These are phyloP conservation scores for Nitzschia palea DNA, from an alignment of 108 stramenopile species.

Conservation along the genomic window DNA sequence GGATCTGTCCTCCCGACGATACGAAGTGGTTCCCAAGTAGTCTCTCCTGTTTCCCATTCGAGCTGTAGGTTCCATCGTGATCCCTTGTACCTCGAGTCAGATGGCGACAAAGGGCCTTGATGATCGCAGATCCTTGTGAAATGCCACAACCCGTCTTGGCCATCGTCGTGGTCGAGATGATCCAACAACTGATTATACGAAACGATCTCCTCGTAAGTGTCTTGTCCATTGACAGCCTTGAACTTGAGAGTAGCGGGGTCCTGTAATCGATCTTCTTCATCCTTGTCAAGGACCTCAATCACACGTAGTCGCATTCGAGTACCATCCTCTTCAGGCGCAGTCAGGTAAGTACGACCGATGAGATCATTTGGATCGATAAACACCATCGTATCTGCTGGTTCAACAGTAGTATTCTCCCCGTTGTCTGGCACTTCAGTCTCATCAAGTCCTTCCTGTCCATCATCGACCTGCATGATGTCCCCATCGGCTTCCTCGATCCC, in stretches of 20 bases:
- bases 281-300: background rate
- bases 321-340: background rate
- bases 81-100: slow-evolving; percentile 27
- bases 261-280: background rate
- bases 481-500: background rate
- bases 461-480: background rate
- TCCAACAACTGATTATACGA: slow-evolving; percentile 16
- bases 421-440: too few relatives aligned
- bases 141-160: background rate
- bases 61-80: slow-evolving; percentile 30
- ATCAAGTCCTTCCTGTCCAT: background rate
- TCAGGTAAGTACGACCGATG: slow-evolving; percentile 10
- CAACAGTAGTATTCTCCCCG: too few relatives aligned
- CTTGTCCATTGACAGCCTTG: background rate
- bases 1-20: slow-evolving; percentile 27
- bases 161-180: background rate
- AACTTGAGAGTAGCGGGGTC: background rate
- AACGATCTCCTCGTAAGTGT: background rate
- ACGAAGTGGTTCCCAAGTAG: slow-evolving; percentile 32
- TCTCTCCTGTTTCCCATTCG: slow-evolving; percentile 33
- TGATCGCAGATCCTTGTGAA: slow-evolving; percentile 19
- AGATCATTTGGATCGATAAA: slow-evolving; percentile 4
- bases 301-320: background rate
- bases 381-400: too few relatives aligned
- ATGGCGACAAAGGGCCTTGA: slow-evolving; percentile 20